Percentiles rank a stretch among this genome's conserved stretches.
phyloP scores from a whole-genome alignment of 352 stramenopile species.

The Globisporangium uncinulatum region DNA sequence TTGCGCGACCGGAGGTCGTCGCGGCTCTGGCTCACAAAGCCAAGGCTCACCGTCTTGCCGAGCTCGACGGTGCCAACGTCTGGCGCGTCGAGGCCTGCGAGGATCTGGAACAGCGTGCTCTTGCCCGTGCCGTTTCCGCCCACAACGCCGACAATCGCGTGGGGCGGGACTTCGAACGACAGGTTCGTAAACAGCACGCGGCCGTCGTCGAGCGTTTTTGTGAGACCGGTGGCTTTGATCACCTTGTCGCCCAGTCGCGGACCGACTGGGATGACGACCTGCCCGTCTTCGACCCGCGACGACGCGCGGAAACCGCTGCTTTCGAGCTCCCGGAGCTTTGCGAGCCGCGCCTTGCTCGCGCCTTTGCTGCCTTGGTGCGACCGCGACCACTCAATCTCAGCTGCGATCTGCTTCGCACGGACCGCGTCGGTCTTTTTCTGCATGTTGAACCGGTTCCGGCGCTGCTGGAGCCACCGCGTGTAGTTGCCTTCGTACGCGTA shows the following conservation, averaged over 20 bases:
- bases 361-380: constrained; percentile 78
- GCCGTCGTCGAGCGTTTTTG: constrained; percentile 64
- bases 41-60: constrained; percentile 73
- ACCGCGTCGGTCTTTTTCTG: constrained; percentile 92
- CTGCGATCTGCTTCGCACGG: constrained; percentile 87
- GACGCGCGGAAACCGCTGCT: constrained; percentile 39
- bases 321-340: constrained; percentile 92
- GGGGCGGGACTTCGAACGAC: constrained; percentile 92
- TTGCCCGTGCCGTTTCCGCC: constrained; percentile 98
- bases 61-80: constrained; percentile 76
- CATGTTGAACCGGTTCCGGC: constrained; percentile 92
- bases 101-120: constrained; percentile 95
- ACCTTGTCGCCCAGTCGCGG: constrained; percentile 93
- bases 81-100: constrained; percentile 88
- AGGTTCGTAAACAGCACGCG: constrained; percentile 92
- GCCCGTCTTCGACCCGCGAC: constrained; percentile 67
- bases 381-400: constrained; percentile 94
- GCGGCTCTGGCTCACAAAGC: constrained; percentile 75
- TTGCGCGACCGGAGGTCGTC: constrained; percentile 58
- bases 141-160: constrained; percentile 96
- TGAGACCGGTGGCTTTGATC: constrained; percentile 73
- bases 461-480: constrained; percentile 94
- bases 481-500: constrained; percentile 99
- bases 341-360: constrained; percentile 90
- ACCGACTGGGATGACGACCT: constrained; percentile 90